Base-by-base conservation (phyloP, 805 yeast species). In the Cyberlindnera galapagoensis region DNA sequence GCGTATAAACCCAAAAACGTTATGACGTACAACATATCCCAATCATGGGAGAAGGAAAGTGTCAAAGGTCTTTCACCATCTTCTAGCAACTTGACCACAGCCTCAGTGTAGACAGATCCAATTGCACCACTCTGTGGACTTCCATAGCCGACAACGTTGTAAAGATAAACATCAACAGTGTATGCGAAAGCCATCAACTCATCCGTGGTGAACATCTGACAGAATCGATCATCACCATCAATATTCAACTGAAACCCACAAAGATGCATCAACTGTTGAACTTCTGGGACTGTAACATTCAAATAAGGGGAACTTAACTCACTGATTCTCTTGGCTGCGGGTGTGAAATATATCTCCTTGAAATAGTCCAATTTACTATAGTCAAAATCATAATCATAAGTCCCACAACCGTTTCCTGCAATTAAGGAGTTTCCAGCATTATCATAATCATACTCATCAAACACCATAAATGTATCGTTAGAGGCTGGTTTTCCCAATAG, bases 341-440 rank as follows among this genome's bases (percentile, higher is more conserved):
- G n/a, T n/a, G n/a, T n/a, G n/a, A n/a, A n/a, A n/a, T 8, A 47
- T 43, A 38, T 65, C 4, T 15, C 17, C 9, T 30, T 30, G 15
- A 45, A 9, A 21, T 38, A 47, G 12, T 42, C 46, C n/a, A 35
- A 40, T 40, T 15, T 38, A 14, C 41, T 39, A 15, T 46, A n/a
- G 54, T 40, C 9, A 48, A 43, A 14, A 51, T 49, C 14, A 52
- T 47, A 34, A 63, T 48, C 11, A 44, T 49, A 49, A 46, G 74
- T 69, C 10, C 64, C 65, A 33, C 58, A 51, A 18, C 69, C 59
- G 3, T 38, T 34, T n/a, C 35, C 43, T 12, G 82, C 74, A 6
- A 81, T 71, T 51, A 79, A 59, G 4, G 80, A 64, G 53, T 77
- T 70, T 21, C 72, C 77, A 21, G 84, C 85, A 48, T 59, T 62